Evolutionary conservation across 2,329 filamentous ascomycete genomes (phyloP).

Genomic region (Cladophialophora carrionii): DNA sequence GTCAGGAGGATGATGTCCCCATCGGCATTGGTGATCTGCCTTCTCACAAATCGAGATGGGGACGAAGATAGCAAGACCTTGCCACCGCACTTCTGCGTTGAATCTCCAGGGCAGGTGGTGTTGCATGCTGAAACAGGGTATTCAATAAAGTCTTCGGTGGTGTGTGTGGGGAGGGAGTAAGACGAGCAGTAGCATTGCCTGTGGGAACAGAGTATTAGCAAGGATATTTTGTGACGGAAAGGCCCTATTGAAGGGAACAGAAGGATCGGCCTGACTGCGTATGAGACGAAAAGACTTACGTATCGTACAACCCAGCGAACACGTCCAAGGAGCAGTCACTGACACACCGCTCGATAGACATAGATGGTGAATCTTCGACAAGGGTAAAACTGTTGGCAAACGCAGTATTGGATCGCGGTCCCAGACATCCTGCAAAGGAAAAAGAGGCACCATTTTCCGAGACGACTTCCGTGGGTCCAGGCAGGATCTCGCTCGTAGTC

Average conservation of each 20-base stretch:
- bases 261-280: neutral
- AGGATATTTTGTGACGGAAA: neutral
- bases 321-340: conserved; percentile 16
- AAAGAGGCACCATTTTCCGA: conserved; percentile 20
- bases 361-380: conserved; percentile 23
- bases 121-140: conserved; percentile 33
- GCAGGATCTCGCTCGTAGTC: conserved; percentile 8
- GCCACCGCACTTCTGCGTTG: conserved; percentile 31
- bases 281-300: conserved; percentile 18
- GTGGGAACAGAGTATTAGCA: neutral
- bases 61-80: conserved; percentile 6
- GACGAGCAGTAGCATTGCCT: conserved; percentile 30
- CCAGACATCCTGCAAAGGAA: conserved; percentile 32
- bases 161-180: conserved; percentile 6
- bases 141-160: conserved; percentile 19
- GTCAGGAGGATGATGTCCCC: conserved; percentile 26
- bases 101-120: conserved; percentile 31
- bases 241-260: neutral
- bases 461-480: conserved; percentile 20
- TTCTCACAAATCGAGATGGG: conserved; percentile 2
- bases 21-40: conserved; percentile 21
- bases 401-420: conserved; percentile 20
- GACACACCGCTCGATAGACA: conserved; percentile 31
- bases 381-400: conserved; percentile 27
- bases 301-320: conserved; percentile 25